These are phyloP conservation scores for Tilletiopsis washingtonensis DNA, from an alignment of 1,284 basidiomycete genomes.

Conservation along the genomic window DNA sequence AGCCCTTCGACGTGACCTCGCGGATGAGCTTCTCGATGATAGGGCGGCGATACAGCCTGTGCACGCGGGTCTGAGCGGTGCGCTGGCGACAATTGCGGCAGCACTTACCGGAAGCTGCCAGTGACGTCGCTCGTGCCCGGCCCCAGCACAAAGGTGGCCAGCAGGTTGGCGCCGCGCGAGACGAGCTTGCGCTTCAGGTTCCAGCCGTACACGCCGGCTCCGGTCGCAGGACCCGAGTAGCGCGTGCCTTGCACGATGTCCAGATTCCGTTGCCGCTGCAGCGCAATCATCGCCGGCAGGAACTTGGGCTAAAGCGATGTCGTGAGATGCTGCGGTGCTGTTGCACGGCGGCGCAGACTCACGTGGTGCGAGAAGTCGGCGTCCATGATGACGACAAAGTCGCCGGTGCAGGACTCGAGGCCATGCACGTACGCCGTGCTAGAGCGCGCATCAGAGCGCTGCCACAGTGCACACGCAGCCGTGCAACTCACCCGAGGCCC, in stretches of 20 bases:
- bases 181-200: constrained; percentile 35
- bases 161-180: constrained; percentile 26
- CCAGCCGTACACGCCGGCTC: constrained; percentile 34
- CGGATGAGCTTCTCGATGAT: constrained; percentile 74
- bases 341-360: constrained; percentile 47
- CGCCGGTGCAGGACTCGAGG: constrained; percentile 75
- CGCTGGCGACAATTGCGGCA: constrained; percentile 54
- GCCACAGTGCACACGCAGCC: neutral
- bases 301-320: constrained; percentile 19
- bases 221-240: constrained; percentile 29
- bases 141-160: constrained; percentile 26
- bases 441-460: too few species aligned
- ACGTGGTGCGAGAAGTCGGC: constrained; percentile 92
- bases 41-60: constrained; percentile 63
- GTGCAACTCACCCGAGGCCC: constrained; percentile 71
- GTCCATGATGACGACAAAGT: constrained; percentile 93
- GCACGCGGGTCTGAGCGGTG: neutral
- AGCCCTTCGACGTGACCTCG: constrained; percentile 73
- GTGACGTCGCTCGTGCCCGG: constrained; percentile 33
- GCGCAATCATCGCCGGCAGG: constrained; percentile 28
- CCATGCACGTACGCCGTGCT: constrained; percentile 88
- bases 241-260: constrained; percentile 35
- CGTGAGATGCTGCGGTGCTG: neutral
- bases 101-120: constrained; percentile 22
- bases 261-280: constrained; percentile 16